phyloP scores from a whole-genome alignment of 768 basidiomycete genomes.

The Hypholoma fasciculare region DNA sequence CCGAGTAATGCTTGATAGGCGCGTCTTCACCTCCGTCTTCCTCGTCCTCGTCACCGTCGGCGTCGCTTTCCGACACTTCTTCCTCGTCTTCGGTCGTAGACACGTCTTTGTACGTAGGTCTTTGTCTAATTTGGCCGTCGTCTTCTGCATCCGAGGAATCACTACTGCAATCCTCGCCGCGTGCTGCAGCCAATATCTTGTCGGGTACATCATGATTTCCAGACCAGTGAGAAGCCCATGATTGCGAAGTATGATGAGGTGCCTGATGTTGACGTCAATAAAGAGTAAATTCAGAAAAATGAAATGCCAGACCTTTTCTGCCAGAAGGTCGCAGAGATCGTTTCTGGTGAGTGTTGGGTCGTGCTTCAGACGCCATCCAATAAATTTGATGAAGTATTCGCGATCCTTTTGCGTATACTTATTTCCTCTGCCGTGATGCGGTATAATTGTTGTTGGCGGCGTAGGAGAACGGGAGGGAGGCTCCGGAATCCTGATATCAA shows the following conservation, averaged over 20 bases:
- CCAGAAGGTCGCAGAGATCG: slow-evolving; percentile 54
- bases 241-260: slow-evolving; percentile 63
- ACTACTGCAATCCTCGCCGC: slow-evolving; percentile 23
- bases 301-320: slow-evolving; percentile 48
- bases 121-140: slow-evolving; percentile 4
- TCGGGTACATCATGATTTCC: slow-evolving; percentile 66
- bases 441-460: slow-evolving; percentile 55
- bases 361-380: slow-evolving; percentile 58
- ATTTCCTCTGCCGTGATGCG: slow-evolving; percentile 46
- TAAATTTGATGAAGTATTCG: slow-evolving; percentile 65
- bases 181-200: slow-evolving; percentile 53
- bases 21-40: slow-evolving; percentile 39
- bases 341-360: slow-evolving; percentile 53
- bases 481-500: slow-evolving; percentile 56
- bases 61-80: slow-evolving; percentile 23
- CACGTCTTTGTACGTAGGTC: slow-evolving; percentile 33
- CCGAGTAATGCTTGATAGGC: slow-evolving; percentile 32
- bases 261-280: slow-evolving; percentile 37
- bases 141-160: slow-evolving; percentile 9
- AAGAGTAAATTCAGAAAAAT: background rate
- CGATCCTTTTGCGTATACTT: slow-evolving; percentile 69
- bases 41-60: slow-evolving; percentile 22
- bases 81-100: slow-evolving; percentile 33
- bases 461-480: slow-evolving; percentile 72
- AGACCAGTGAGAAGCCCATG: slow-evolving; percentile 72